Percentiles rank a stretch among this genome's conserved stretches.
Evolutionary conservation across 257 asterid genomes (phyloP).

Genomic region (Phtheirospermum japonicum): DNA sequence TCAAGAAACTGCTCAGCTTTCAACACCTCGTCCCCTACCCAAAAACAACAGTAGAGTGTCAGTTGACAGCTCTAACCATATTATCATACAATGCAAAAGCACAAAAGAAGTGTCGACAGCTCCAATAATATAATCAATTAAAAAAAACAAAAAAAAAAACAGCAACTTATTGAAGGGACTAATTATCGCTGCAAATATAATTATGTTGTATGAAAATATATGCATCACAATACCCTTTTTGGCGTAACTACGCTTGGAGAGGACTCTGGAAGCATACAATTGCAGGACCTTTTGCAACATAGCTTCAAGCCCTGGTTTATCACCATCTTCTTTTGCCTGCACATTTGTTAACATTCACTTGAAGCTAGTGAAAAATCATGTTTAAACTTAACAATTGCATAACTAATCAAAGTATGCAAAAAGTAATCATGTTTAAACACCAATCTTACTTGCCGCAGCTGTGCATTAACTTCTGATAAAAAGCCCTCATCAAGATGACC

Average conservation of each 20-base stretch:
- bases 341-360: conserved; percentile 22
- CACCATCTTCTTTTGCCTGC: conserved; percentile 93
- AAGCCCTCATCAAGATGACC: conserved; percentile 96
- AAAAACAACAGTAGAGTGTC: conserved; percentile 31
- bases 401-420: not conserved
- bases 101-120: not conserved
- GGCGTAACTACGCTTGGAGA: conserved; percentile 92
- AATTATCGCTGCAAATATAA: not conserved
- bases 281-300: conserved; percentile 95
- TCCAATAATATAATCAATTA: not conserved
- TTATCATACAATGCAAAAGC: not conserved
- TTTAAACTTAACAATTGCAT: not conserved
- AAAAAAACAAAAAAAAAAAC: not conserved
- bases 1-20: conserved; percentile 83
- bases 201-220: not conserved
- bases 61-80: conserved; percentile 15
- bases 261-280: conserved; percentile 83
- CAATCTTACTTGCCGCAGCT: conserved; percentile 77
- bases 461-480: conserved; percentile 90
- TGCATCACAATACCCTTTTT: conserved; percentile 54
- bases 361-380: conserved; percentile 3
- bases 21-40: conserved; percentile 69
- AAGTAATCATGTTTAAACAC: no score
- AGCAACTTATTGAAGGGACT: conserved; percentile 14
- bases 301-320: conserved; percentile 97